Conservation (phyloP, 805 yeast genomes). For the Lachancea fermentati region DNA sequence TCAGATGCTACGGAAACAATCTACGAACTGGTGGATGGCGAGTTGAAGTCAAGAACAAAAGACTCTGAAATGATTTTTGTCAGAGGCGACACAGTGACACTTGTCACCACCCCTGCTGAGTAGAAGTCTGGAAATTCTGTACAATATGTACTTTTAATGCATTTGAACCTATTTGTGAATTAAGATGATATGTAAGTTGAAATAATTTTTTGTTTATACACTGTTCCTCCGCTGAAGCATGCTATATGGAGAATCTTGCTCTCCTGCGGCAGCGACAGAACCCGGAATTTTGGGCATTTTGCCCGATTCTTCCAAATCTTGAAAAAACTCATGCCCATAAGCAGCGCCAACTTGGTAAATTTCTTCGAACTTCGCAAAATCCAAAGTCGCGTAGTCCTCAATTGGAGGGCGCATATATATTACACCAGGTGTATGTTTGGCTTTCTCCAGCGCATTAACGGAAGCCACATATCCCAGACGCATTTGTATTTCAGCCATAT, state of each 20-base stretch:
- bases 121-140: slow-evolving; percentile 19
- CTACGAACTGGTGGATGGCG: slow-evolving; percentile 49
- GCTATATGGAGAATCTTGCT: slow-evolving; percentile 30
- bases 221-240: slow-evolving; percentile 57
- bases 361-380: slow-evolving; percentile 87
- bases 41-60: slow-evolving; percentile 41
- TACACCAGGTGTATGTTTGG: slow-evolving; percentile 80
- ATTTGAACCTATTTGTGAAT: too few relatives aligned
- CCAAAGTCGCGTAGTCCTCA: slow-evolving; percentile 85
- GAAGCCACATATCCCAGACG: slow-evolving; percentile 92
- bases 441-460: slow-evolving; percentile 85
- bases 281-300: slow-evolving; percentile 63
- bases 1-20: slow-evolving; percentile 89
- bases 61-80: slow-evolving; percentile 86
- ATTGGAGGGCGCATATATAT: slow-evolving; percentile 90
- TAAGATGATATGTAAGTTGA: background rate
- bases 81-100: slow-evolving; percentile 95
- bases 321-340: slow-evolving; percentile 59
- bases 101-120: slow-evolving; percentile 52
- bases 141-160: slow-evolving; percentile 3
- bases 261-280: slow-evolving; percentile 19
- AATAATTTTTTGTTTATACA: slow-evolving; percentile 31
- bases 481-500: slow-evolving; percentile 91
- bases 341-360: slow-evolving; percentile 74
- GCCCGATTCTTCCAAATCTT: slow-evolving; percentile 45